A percentile compares a stretch with the other conserved stretches of the same genome.
Evolutionary conservation across 805 yeast species (phyloP).

Genomic region (Candida pseudoglaebosa): DNA sequence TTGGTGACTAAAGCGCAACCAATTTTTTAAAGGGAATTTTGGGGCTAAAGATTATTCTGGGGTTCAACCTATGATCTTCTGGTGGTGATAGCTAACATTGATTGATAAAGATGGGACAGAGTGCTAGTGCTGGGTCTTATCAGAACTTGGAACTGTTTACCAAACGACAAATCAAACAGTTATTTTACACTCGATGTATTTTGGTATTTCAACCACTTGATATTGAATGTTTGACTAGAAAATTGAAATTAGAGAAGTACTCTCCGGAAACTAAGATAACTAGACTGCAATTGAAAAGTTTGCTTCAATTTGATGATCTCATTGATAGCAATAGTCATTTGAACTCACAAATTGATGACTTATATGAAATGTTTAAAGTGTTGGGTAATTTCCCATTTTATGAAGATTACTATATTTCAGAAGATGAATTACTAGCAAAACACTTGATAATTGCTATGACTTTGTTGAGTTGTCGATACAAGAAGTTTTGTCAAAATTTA

Average conservation of each 20-base stretch:
- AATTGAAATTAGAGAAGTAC: slow-evolving; percentile 10
- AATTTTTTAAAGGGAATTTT: too few relatives aligned
- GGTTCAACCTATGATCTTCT: too few relatives aligned
- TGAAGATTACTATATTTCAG: slow-evolving; percentile 24
- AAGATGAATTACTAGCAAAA: slow-evolving; percentile 39
- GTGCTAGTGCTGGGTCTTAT: slow-evolving; percentile 7
- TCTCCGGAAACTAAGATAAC: slow-evolving; percentile 13
- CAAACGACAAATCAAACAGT: slow-evolving; percentile 15
- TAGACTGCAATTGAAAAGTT: slow-evolving; percentile 17
- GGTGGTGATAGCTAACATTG: neutral
- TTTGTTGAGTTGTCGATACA: slow-evolving; percentile 42
- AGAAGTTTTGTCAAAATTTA: slow-evolving; percentile 28
- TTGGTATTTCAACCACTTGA: slow-evolving; percentile 18
- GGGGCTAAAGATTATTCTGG: too few relatives aligned
- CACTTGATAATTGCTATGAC: slow-evolving; percentile 23
- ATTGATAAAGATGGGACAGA: slow-evolving; percentile 18
- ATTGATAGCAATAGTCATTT: slow-evolving; percentile 4
- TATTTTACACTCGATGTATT: slow-evolving; percentile 17
- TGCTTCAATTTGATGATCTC: slow-evolving; percentile 17
- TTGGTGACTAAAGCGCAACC: too few relatives aligned
- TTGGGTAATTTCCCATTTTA: slow-evolving; percentile 51
- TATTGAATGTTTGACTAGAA: slow-evolving; percentile 14
- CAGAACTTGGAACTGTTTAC: slow-evolving; percentile 14
- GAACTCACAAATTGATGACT: slow-evolving; percentile 14
- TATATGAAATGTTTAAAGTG: slow-evolving; percentile 39